Evolutionary conservation across 306 rosid genomes (phyloP).

Genomic region (Ormosia emarginata): DNA sequence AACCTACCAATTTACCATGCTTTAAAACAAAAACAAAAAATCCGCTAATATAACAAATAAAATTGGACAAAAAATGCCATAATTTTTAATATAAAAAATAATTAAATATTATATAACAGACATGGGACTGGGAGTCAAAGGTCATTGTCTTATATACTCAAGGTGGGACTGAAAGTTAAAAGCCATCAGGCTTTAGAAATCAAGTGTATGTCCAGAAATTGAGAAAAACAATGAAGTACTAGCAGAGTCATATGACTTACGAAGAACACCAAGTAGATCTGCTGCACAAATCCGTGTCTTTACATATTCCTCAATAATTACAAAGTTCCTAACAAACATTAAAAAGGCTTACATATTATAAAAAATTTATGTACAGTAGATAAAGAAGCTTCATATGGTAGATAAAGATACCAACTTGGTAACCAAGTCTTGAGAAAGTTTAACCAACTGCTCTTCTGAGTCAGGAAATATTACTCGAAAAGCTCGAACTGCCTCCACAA

Average conservation of each 20-base stretch:
- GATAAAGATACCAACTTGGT: slow-evolving; percentile 53
- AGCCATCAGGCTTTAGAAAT: not conserved
- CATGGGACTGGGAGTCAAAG: not conserved
- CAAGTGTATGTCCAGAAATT: not conserved
- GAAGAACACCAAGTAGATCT: slow-evolving; percentile 59
- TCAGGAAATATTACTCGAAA: slow-evolving; percentile 84
- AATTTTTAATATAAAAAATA: not conserved
- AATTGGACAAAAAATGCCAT: not conserved
- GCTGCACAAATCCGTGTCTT: slow-evolving; percentile 55
- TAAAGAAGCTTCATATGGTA: slow-evolving; percentile 3
- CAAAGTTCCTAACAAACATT: slow-evolving; percentile 34
- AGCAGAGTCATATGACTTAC: slow-evolving; percentile 48
- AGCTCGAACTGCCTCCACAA: slow-evolving; percentile 85
- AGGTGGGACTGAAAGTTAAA: slow-evolving; percentile 10
- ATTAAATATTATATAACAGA: not conserved
- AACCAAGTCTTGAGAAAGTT: slow-evolving; percentile 63
- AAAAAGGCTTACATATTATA: slow-evolving; percentile 19
- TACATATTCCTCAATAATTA: slow-evolving; percentile 51
- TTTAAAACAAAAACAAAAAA: not conserved
- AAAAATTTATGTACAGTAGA: not conserved
- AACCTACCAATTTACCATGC: not conserved
- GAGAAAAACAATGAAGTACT: not conserved
- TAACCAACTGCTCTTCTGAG: slow-evolving; percentile 68
- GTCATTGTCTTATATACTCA: not conserved
- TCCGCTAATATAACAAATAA: not conserved